These are phyloP conservation scores for Schizothecium vesticola DNA, from an alignment of 495 filamentous ascomycete species.

Conservation along the genomic window DNA sequence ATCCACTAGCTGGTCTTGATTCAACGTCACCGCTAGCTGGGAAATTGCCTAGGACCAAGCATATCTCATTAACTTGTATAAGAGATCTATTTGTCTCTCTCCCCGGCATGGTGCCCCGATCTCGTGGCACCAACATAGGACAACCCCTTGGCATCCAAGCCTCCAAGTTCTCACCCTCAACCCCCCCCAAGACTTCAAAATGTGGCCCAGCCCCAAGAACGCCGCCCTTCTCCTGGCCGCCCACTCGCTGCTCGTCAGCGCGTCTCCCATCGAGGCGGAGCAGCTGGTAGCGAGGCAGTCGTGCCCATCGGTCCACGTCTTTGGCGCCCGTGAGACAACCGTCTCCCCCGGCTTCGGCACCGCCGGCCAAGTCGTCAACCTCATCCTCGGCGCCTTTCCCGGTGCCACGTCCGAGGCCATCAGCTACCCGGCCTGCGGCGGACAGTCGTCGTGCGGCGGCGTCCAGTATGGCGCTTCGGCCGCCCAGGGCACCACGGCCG, in stretches of 20 bases:
- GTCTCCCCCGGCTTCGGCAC: constrained; percentile 51
- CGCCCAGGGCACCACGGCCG: constrained; percentile 47
- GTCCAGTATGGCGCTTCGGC: constrained; percentile 51
- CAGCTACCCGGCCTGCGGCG: constrained; percentile 56
- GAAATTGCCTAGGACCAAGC: background rate
- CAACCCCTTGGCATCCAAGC: background rate
- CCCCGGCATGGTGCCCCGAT: background rate
- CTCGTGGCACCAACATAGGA: background rate
- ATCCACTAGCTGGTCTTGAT: background rate
- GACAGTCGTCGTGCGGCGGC: constrained; percentile 43
- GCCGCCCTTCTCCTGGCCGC: constrained; percentile 26
- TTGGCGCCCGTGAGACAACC: constrained; percentile 62
- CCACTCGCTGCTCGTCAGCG: constrained; percentile 27
- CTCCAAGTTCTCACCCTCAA: background rate
- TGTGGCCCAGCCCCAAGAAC: constrained; percentile 30
- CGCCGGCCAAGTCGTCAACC: constrained; percentile 48
- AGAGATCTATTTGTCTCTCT: background rate
- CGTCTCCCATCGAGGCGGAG: constrained; percentile 21
- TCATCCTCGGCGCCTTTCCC: constrained; percentile 44
- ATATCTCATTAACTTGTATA: background rate
- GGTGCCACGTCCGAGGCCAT: constrained; percentile 55
- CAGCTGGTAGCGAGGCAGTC: constrained; percentile 29
- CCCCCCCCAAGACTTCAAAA: constrained; percentile 9
- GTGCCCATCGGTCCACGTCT: constrained; percentile 53
- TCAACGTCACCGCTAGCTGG: background rate